Evolutionary conservation across 345 rosid genomes (phyloP).

Genomic region (Brassica rapa): DNA sequence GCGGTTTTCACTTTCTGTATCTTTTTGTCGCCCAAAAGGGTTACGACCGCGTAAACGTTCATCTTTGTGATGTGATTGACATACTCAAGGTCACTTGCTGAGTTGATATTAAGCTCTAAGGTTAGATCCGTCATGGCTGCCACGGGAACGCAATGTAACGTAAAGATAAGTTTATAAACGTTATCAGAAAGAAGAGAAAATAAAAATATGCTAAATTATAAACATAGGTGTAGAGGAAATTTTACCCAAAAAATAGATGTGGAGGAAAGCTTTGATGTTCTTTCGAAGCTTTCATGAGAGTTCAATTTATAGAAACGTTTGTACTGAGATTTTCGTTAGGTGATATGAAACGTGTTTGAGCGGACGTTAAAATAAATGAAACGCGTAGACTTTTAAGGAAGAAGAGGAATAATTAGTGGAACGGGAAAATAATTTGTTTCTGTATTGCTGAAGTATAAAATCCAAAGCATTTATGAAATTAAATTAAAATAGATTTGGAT

Average conservation of each 20-base stretch:
- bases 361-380: not conserved
- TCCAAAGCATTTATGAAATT: not conserved
- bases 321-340: not conserved
- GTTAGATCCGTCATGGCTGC: conserved; percentile 47
- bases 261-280: not conserved
- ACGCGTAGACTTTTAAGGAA: not conserved
- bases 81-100: conserved; percentile 56
- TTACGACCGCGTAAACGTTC: conserved; percentile 64
- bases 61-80: conserved; percentile 64
- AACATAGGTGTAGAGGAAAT: too few relatives aligned
- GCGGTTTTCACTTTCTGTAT: conserved; percentile 48
- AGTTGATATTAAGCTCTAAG: conserved; percentile 57
- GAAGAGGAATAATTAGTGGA: not conserved
- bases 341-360: not conserved
- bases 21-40: conserved; percentile 49
- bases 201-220: not conserved
- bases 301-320: not conserved
- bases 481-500: not conserved
- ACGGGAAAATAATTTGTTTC: not conserved
- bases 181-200: not conserved
- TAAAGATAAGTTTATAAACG: not conserved
- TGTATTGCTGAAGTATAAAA: not conserved
- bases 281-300: not conserved
- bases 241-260: not conserved
- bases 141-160: not conserved